These are phyloP conservation scores for Xanthoconium separans DNA, from an alignment of 1,284 basidiomycete genomes.

Conservation along the genomic window DNA sequence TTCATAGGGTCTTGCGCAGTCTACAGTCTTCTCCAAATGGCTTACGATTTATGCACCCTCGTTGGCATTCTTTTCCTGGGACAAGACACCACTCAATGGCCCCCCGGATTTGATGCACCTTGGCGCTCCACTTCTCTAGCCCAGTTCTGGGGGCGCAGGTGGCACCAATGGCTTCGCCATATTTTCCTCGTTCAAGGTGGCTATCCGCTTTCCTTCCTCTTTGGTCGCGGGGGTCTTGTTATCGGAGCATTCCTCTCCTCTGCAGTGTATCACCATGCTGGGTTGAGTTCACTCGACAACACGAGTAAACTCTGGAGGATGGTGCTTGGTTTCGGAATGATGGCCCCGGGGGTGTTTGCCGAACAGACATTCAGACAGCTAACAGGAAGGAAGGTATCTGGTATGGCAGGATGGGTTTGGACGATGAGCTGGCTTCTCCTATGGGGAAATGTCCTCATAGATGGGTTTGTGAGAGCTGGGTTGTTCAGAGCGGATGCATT, in stretches of 20 bases:
- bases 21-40: slow-evolving; percentile 41
- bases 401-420: slow-evolving; percentile 50
- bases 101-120: slow-evolving; percentile 37
- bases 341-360: slow-evolving; percentile 46
- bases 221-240: slow-evolving; percentile 46
- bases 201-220: slow-evolving; percentile 34
- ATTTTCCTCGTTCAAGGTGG: slow-evolving; percentile 33
- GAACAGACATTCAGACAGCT: slow-evolving; percentile 38
- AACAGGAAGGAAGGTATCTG: slow-evolving; percentile 39
- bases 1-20: slow-evolving; percentile 39
- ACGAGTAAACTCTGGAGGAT: slow-evolving; percentile 40
- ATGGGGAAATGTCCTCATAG: slow-evolving; percentile 46
- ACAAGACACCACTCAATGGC: slow-evolving; percentile 36
- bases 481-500: not conserved
- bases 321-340: slow-evolving; percentile 52
- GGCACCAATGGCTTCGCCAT: slow-evolving; percentile 40
- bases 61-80: slow-evolving; percentile 38
- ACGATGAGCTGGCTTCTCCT: slow-evolving; percentile 44
- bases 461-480: slow-evolving; percentile 41
- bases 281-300: slow-evolving; percentile 34
- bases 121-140: slow-evolving; percentile 37
- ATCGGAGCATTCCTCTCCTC: slow-evolving; percentile 48
- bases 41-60: slow-evolving; percentile 40
- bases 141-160: slow-evolving; percentile 44
- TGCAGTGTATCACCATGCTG: not conserved